These are phyloP conservation scores for Phytopythium delawarense DNA, from an alignment of 352 stramenopile genomes.

Conservation along the genomic window DNA sequence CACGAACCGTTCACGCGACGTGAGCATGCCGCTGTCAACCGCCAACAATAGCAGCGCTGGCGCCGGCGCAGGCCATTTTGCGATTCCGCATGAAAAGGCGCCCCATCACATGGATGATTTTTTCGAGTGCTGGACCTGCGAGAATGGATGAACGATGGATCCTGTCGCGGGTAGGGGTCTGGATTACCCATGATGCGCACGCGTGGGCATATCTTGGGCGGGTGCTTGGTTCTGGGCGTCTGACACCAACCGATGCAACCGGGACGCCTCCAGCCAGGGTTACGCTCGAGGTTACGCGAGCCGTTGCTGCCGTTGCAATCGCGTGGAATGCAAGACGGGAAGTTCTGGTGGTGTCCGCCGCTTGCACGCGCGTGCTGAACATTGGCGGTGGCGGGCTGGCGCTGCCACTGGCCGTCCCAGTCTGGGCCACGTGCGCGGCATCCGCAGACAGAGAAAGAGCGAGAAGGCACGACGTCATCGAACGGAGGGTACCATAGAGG, in stretches of 20 bases:
- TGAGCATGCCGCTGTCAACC: neutral
- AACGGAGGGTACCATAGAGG: neutral
- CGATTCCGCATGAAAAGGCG: neutral
- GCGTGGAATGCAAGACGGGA: constrained; percentile 6
- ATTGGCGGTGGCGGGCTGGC: neutral
- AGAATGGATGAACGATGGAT: constrained; percentile 7
- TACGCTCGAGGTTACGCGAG: neutral
- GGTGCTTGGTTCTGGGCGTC: neutral
- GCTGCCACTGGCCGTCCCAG: neutral
- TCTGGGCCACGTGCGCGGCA: neutral
- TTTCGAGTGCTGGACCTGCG: neutral
- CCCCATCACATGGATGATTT: constrained; percentile 2
- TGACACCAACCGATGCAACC: neutral
- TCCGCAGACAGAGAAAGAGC: neutral
- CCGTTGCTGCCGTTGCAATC: neutral
- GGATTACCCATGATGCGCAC: neutral
- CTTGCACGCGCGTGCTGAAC: constrained; percentile 1
- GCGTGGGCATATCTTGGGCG: constrained; percentile 4
- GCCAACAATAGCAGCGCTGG: neutral
- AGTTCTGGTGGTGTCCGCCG: neutral
- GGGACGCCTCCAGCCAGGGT: neutral
- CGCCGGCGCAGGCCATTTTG: neutral
- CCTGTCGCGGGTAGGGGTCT: constrained; percentile 1
- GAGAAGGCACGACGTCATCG: constrained; percentile 5
- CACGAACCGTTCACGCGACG: no score